Percentiles rank a stretch among this genome's conserved stretches.
phyloP scores from a whole-genome alignment of 371 early-diverging fungal genomes.

The Phascolomyces articulosus region DNA sequence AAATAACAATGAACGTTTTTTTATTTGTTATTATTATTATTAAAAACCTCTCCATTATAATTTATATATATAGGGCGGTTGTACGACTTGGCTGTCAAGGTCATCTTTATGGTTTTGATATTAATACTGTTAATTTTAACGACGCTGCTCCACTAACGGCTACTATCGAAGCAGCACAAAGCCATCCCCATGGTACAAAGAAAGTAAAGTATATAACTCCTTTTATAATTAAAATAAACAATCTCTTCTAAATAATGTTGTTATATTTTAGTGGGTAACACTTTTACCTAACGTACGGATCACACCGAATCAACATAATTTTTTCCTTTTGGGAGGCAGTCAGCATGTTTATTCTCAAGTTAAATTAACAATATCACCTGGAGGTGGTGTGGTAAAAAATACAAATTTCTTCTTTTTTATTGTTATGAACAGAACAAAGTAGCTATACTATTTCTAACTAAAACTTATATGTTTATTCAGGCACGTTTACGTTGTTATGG shows the following conservation, averaged over 20 bases:
- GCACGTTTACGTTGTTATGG: slow-evolving; percentile 82
- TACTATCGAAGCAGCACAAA: slow-evolving; percentile 51
- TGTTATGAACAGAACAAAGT: not conserved
- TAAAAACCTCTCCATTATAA: not conserved
- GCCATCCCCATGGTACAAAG: not conserved
- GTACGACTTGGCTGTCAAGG: slow-evolving; percentile 77
- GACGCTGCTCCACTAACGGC: slow-evolving; percentile 73
- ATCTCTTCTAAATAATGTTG: not conserved
- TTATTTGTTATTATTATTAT: slow-evolving; percentile 5
- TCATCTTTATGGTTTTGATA: slow-evolving; percentile 74
- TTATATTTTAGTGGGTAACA: slow-evolving; percentile 61
- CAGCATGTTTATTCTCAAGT: slow-evolving; percentile 57
- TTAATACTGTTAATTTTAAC: slow-evolving; percentile 80
- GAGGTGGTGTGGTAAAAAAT: slow-evolving; percentile 74
- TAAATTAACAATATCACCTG: slow-evolving; percentile 77
- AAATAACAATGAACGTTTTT: slow-evolving; percentile 26
- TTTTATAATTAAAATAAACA: too few relatives aligned
- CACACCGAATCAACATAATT: slow-evolving; percentile 64
- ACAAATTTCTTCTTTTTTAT: not conserved
- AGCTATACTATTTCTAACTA: not conserved
- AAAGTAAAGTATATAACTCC: not conserved
- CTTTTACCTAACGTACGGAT: slow-evolving; percentile 64
- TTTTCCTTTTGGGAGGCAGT: slow-evolving; percentile 50
- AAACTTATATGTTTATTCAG: slow-evolving; percentile 20
- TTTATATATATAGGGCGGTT: slow-evolving; percentile 45